Base-by-base conservation (phyloP, 2,329 filamentous ascomycete species). In the Alternaria burnsii region DNA sequence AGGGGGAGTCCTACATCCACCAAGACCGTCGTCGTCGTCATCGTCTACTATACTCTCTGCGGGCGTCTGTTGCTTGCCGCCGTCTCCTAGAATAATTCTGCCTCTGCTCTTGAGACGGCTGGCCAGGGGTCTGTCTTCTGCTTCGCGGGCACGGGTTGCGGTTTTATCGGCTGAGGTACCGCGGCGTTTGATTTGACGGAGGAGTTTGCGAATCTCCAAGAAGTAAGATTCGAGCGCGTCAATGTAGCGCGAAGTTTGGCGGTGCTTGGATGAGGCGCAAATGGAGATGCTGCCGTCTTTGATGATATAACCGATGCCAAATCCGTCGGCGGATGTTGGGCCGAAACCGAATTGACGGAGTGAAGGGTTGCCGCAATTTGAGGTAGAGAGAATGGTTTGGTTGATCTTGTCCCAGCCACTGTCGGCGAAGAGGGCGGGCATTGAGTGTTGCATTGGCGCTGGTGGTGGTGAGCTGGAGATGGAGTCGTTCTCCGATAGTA, bases 221-320 rank as follows among this genome's bases (percentile, higher is more conserved):
- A 98, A 86, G 77, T 98, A 99, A 63, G 87, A 90, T 78, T 98
- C 95, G 2, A 98, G 82, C 0, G 93, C 92, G 72, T 97, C 93
- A 62, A 98, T 88, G 74, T 95, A 96, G 6, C 95, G 89, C 69
- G 89, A 89, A 0, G 95, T 99, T 81, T 99, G 95, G 41, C 95
- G 84, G 78, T 99, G 95, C 80, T 97, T 97, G 73, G 91, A 95
- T 14, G 90, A 91, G 0, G 94, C 93, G 78, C 95, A 98, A 63
- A 99, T 94, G 47, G 90, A 93, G 62, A 98, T 91, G 50, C 88
- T 87, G 53, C 95, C 92, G 68, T 96, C 93, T 80, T 99, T 99
- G 86, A 99, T 97, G 73, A 99, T 98, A 82, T 99, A 99, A 3
- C 95, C 95, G 57, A 99, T 97, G 30, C 95, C 95, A 74, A 98